Percentiles rank a stretch among this genome's conserved stretches.
phyloP scores from a whole-genome alignment of 1,284 basidiomycete species.

The Pholiota adiposa region DNA sequence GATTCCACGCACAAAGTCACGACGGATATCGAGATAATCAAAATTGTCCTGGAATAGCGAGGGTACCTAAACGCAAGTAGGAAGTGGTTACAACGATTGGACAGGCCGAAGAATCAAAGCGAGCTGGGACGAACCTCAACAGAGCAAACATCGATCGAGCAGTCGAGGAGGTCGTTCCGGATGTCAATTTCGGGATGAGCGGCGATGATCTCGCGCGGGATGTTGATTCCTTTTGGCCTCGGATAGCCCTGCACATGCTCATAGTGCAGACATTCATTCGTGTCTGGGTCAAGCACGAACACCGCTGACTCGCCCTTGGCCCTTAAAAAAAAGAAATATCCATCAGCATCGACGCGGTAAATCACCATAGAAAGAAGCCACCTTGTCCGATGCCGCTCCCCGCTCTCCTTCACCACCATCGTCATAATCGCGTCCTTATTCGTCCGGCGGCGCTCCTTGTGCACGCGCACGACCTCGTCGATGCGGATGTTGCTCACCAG shows the following conservation, averaged over 20 bases:
- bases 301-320: conserved; percentile 71
- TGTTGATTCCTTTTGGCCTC: conserved; percentile 55
- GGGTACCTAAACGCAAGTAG: conserved; percentile 68
- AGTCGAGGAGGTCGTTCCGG: conserved; percentile 87
- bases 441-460: conserved; percentile 85
- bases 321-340: conserved; percentile 40
- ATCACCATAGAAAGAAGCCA: conserved; percentile 39
- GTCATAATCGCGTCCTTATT: conserved; percentile 98
- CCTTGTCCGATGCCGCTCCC: conserved; percentile 74
- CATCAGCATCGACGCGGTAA: not conserved
- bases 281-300: conserved; percentile 76
- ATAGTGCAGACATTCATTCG: conserved; percentile 80
- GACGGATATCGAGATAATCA: conserved; percentile 91
- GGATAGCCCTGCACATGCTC: conserved; percentile 73
- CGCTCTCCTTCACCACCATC: conserved; percentile 86
- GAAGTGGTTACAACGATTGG: not conserved
- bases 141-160: conserved; percentile 92
- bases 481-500: conserved; percentile 94
- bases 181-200: conserved; percentile 80
- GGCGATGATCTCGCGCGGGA: conserved; percentile 73
- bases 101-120: not conserved
- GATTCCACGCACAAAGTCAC: conserved; percentile 96
- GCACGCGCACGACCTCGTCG: conserved; percentile 85
- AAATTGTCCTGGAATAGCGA: conserved; percentile 99
- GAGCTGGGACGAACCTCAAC: conserved; percentile 62